Evolutionary conservation across 345 rosid genomes (phyloP).

Genomic region (Salix udensis): DNA sequence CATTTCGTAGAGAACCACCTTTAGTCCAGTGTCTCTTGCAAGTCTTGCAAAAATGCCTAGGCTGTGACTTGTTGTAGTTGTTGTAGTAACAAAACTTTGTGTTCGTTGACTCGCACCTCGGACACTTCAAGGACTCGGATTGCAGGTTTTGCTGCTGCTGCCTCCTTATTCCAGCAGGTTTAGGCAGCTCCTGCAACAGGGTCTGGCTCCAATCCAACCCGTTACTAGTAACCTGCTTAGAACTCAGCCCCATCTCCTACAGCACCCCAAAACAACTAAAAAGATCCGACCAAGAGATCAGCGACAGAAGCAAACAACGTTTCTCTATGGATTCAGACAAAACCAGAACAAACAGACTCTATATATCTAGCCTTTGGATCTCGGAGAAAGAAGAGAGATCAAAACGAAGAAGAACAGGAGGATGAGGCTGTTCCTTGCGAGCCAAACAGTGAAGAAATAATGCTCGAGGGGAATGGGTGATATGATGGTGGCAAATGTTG

Average conservation of each 20-base stretch:
- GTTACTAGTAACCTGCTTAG: conserved; percentile 43
- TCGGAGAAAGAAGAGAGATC: conserved; percentile 32
- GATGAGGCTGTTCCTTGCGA: conserved; percentile 16
- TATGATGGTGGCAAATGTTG: conserved; percentile 5
- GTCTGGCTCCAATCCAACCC: conserved; percentile 45
- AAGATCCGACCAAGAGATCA: background rate
- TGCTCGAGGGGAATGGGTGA: conserved; percentile 4
- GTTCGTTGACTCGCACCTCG: conserved; percentile 81
- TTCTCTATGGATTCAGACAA: background rate
- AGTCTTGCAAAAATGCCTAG: conserved; percentile 83
- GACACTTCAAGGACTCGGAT: conserved; percentile 68
- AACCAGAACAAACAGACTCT: background rate
- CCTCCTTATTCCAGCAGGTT: conserved; percentile 27
- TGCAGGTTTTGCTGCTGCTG: conserved; percentile 30
- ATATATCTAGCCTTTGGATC: conserved; percentile 30
- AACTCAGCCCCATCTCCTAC: conserved; percentile 46
- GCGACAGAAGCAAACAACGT: background rate
- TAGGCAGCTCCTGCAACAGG: conserved; percentile 38
- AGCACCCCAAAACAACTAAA: background rate
- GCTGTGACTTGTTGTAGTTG: conserved; percentile 87
- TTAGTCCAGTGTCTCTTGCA: conserved; percentile 94
- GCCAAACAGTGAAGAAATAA: conserved; percentile 8
- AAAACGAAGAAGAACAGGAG: conserved; percentile 22
- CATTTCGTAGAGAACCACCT: conserved; percentile 86
- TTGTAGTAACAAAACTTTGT: conserved; percentile 94